Evolutionary conservation across 139 green algal genomes (phyloP), one percentile per base, ranked within the genome.

Genomic region (Klebsormidium nitens): DNA sequence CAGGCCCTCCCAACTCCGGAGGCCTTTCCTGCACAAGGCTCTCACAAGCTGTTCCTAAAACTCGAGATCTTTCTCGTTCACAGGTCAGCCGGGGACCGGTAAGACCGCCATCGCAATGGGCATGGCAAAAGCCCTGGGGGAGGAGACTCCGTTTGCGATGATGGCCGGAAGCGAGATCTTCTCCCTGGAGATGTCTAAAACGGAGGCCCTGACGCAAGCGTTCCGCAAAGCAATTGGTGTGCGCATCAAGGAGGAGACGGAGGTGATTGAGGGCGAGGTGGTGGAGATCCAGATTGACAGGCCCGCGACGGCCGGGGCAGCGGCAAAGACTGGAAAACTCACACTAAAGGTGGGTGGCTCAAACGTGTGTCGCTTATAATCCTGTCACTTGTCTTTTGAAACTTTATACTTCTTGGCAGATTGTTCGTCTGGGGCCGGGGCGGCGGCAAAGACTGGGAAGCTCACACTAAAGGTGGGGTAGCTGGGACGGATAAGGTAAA

Each of bases 171-270:
- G 86, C 2, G 94, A 99, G 67, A 97, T 99, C 42, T 99, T 97
- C 71, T 96, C 88, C 0, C 82, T 97, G 47, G 94, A 99, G 70
- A 97, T 99, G 90, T 94, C 85, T 3, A 98, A 97, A 64, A 99
- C 94, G 3, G 94, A 99, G 74, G 94, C 92, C 1, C 82, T 99
- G 23, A 99, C 92, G 11, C 93, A 98, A 87, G 92, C 94, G 0
- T 97, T 99, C 73, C 86, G 94, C 38, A 97, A 98, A 72, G 92
- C 93, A 34, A 98, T 99, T 34, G 94, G 93, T 3, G 92, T 98
- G 34, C 81, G 90, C 26, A 98, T 98, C 72, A 95, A 96, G 79
- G 94, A 99, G 75, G 94, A 99, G 81, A 96, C 86, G 28, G 94
- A 98, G 74, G 88, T 99, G 47, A 97, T 99, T 28, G 94, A 99